A percentile compares a stretch with the other conserved stretches of the same genome.
Evolutionary conservation across 129 eudicot genomes (phyloP).

Genomic region (Lactuca sativa): DNA sequence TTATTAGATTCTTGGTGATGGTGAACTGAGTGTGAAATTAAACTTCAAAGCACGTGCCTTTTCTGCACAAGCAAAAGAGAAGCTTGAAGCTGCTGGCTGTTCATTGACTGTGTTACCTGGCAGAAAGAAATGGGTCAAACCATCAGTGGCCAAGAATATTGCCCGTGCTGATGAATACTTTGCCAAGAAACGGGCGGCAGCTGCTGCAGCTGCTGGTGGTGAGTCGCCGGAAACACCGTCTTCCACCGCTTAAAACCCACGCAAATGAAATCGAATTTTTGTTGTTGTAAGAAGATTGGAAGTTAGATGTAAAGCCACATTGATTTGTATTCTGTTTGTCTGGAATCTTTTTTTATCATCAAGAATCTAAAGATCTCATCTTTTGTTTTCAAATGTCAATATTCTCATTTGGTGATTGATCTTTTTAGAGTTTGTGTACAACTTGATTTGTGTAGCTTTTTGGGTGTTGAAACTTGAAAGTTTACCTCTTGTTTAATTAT

Average conservation of each 20-base stretch:
- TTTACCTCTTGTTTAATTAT: not conserved
- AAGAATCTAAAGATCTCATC: conserved; percentile 25
- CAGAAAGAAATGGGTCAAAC: conserved; percentile 88
- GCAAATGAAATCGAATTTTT: conserved; percentile 6
- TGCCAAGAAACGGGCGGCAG: conserved; percentile 82
- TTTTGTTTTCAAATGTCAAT: not conserved
- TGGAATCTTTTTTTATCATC: conserved; percentile 22
- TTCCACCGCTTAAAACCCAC: conserved; percentile 42
- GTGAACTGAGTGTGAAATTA: conserved; percentile 68
- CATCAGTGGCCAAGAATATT: conserved; percentile 68
- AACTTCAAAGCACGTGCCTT: conserved; percentile 88
- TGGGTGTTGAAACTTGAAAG: conserved; percentile 1
- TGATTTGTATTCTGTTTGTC: conserved; percentile 28
- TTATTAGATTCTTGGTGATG: conserved; percentile 73
- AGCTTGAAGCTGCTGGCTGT: conserved; percentile 88
- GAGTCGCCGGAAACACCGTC: conserved; percentile 55
- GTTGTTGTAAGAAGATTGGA: conserved; percentile 26
- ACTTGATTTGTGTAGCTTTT: not conserved
- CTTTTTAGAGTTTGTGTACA: conserved; percentile 15
- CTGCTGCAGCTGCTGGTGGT: conserved; percentile 45
- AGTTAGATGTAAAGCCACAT: conserved; percentile 41
- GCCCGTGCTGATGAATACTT: conserved; percentile 91
- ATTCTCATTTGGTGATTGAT: not conserved
- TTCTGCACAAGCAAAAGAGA: conserved; percentile 79
- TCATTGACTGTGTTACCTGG: conserved; percentile 77